Base-by-base conservation (phyloP, 2,329 filamentous ascomycete species). In the Botrytis deweyae region DNA sequence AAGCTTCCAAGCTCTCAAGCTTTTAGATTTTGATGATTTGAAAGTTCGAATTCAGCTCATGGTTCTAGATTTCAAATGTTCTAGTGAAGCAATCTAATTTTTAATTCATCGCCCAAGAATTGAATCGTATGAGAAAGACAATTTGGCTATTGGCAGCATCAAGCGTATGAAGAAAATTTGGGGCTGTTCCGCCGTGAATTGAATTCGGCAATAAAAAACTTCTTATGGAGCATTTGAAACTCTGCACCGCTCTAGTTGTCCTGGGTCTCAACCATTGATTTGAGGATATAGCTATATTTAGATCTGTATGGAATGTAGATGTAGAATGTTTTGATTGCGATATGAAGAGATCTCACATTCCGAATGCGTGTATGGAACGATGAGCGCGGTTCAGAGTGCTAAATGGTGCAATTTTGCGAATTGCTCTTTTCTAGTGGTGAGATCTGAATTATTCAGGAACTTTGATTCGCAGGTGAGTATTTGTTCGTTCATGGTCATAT, bases 231-330 rank as follows among this genome's bases (percentile, higher is more conserved):
- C 49, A 12, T 12, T n/a, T 14, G 22, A 10, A n/a, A 55, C 49
- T 55, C 22, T 25, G 22, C 46, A 12, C 9, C 22, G 9, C 22
- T 25, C 22, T 10, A 25, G 10, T 1, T 10, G 10, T 16, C 5
- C 4, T 5, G 6, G 5, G 0, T 14, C 16, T 55, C 25, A 55
- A 29, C n/a, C 16, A 29, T 18, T 8, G 6, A 14, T 29, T 58
- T 58, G 6, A 49, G 38, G 6, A 20, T 29, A 10, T 25, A 69
- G 20, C 49, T 44, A 69, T 44, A 58, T 25, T 58, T 69, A 58
- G 38, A 69, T 58, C 40, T 25, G n/a, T 58, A 12, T 69, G 66
- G 38, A 58, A 69, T 69, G 66, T 10, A n/a, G 49, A 22, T 25
- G 38, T 14, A 59, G 25, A 58, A 59, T 25, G 65, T 1, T 10